phyloP scores from a whole-genome alignment of 2,329 filamentous ascomycete genomes.

The Aspergillus thermomutatus region DNA sequence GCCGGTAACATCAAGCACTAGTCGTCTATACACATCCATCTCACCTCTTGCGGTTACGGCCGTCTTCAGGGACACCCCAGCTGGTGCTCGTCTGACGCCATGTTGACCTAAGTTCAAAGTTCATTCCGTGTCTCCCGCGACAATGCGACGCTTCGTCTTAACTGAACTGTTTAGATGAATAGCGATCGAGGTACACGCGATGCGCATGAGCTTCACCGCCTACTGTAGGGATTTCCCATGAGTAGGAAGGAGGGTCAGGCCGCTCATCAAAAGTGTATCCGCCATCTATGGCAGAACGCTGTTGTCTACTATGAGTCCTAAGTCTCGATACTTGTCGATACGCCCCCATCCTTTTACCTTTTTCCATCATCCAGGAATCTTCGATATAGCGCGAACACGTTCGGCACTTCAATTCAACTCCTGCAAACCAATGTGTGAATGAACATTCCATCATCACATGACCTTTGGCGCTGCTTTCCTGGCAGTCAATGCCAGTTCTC shows the following conservation, averaged over 20 bases:
- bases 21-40: neutral
- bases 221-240: neutral
- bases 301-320: neutral
- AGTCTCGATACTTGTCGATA: neutral
- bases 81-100: neutral
- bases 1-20: constrained; percentile 23
- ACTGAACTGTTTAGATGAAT: neutral
- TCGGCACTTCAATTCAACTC: neutral
- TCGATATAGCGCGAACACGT: neutral
- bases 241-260: neutral
- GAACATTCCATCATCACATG: neutral
- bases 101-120: neutral
- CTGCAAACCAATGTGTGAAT: neutral
- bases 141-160: neutral
- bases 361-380: neutral
- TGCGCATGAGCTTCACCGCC: neutral
- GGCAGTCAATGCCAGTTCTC: neutral
- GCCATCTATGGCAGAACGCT: neutral
- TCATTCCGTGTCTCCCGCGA: neutral
- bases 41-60: neutral
- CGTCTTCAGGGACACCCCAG: neutral
- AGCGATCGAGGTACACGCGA: neutral
- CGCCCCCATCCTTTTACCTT: neutral
- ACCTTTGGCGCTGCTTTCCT: neutral
- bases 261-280: neutral